These are phyloP conservation scores for Fusarium sp. DNA, from an alignment of 2,329 filamentous ascomycete genomes.

Conservation along the genomic window DNA sequence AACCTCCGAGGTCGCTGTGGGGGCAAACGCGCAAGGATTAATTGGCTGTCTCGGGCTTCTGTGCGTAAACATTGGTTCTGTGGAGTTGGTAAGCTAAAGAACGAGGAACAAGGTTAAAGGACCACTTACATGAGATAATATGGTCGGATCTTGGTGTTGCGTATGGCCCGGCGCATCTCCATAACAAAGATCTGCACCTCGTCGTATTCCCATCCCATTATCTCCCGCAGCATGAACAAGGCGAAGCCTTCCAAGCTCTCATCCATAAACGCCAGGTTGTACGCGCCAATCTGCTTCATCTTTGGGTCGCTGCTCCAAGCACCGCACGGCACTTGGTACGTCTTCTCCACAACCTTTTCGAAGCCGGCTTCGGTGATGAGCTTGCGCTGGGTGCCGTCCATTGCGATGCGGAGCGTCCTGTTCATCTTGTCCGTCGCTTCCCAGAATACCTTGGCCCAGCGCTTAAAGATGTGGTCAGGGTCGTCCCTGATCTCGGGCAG, in stretches of 20 bases:
- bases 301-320: slow-evolving; percentile 33
- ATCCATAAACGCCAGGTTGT: slow-evolving; percentile 2
- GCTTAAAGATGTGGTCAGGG: slow-evolving; percentile 30
- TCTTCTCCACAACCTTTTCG: slow-evolving; percentile 23
- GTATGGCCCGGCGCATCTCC: slow-evolving; percentile 25
- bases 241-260: slow-evolving; percentile 25
- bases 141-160: not conserved
- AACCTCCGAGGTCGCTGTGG: not conserved
- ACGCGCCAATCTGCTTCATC: slow-evolving; percentile 28
- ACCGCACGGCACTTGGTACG: slow-evolving; percentile 27
- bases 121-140: slow-evolving; percentile 5
- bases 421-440: slow-evolving; percentile 27
- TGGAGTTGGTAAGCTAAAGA: not conserved
- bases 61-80: slow-evolving; percentile 6
- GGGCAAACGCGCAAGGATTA: not conserved
- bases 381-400: slow-evolving; percentile 23
- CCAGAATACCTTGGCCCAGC: slow-evolving; percentile 33
- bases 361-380: slow-evolving; percentile 32
- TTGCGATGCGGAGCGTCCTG: slow-evolving; percentile 23
- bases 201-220: slow-evolving; percentile 23
- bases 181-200: slow-evolving; percentile 18
- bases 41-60: not conserved
- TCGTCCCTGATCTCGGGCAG: slow-evolving; percentile 25
- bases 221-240: slow-evolving; percentile 17
- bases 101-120: not conserved